Evolutionary conservation across 306 rosid species (phyloP).

Genomic region (Lagenaria siceraria): DNA sequence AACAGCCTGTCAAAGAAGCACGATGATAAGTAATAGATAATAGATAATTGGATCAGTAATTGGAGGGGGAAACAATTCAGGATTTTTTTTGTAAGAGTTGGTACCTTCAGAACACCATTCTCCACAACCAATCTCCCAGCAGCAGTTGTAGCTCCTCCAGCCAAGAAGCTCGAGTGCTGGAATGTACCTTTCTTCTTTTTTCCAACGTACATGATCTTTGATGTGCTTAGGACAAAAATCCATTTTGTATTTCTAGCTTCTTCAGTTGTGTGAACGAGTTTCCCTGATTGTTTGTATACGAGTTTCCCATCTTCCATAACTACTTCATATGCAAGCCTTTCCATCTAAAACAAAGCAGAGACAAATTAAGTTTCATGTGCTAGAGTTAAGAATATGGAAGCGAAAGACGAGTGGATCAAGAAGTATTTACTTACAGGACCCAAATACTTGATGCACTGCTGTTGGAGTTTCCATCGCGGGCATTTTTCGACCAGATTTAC

Average conservation of each 20-base stretch:
- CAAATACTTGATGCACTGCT: slow-evolving; percentile 86
- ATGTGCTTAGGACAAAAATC: slow-evolving; percentile 94
- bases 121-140: slow-evolving; percentile 91
- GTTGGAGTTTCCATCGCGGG: slow-evolving; percentile 72
- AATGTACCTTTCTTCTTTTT: slow-evolving; percentile 87
- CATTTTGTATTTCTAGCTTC: slow-evolving; percentile 52
- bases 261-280: slow-evolving; percentile 46
- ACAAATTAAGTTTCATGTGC: background rate
- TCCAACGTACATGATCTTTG: slow-evolving; percentile 69
- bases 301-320: slow-evolving; percentile 64
- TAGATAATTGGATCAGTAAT: background rate
- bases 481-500: slow-evolving; percentile 64
- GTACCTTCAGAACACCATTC: slow-evolving; percentile 75
- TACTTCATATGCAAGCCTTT: slow-evolving; percentile 85
- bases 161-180: slow-evolving; percentile 98
- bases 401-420: slow-evolving; percentile 4
- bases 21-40: slow-evolving; percentile 15
- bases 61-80: background rate
- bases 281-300: slow-evolving; percentile 60
- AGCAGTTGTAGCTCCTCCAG: slow-evolving; percentile 98
- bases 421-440: slow-evolving; percentile 70
- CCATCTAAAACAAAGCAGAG: slow-evolving; percentile 46
- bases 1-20: slow-evolving; percentile 56
- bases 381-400: background rate
- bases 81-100: background rate